Percentiles rank a stretch among this genome's conserved stretches.
These are phyloP conservation scores for Trametes versicolor DNA, from an alignment of 1,284 basidiomycete species.

Conservation along the genomic window DNA sequence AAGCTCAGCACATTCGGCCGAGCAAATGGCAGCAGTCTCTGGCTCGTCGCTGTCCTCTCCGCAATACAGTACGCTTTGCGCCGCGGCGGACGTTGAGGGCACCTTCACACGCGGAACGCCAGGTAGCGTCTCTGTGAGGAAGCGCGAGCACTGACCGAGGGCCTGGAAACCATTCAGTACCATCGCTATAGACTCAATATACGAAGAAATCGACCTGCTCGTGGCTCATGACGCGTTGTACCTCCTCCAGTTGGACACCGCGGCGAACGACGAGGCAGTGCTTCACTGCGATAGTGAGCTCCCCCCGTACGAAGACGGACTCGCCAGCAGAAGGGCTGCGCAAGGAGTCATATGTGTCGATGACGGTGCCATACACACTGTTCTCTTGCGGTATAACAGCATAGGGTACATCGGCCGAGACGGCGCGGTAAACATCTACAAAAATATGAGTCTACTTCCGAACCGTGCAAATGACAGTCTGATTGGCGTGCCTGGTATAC, in stretches of 20 bases:
- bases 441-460: conserved; percentile 8
- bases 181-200: background rate
- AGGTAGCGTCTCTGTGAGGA: conserved; percentile 63
- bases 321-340: conserved; percentile 53
- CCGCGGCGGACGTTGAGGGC: conserved; percentile 77
- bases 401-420: conserved; percentile 53
- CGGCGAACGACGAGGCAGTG: conserved; percentile 71
- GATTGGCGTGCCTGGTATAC: conserved; percentile 60
- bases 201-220: conserved; percentile 64
- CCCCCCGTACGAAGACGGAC: conserved; percentile 63
- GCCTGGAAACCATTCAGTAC: conserved; percentile 55
- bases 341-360: conserved; percentile 76
- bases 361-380: conserved; percentile 75
- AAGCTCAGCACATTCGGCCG: conserved; percentile 64
- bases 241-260: conserved; percentile 61
- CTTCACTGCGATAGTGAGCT: conserved; percentile 65
- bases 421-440: conserved; percentile 64
- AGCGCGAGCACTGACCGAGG: conserved; percentile 77
- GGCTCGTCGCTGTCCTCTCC: conserved; percentile 46
- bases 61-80: conserved; percentile 55
- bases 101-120: conserved; percentile 60
- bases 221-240: conserved; percentile 72
- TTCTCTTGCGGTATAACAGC: conserved; percentile 83
- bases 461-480: background rate
- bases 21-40: conserved; percentile 77